A percentile compares a stretch with the other conserved stretches of the same genome.
These are phyloP conservation scores for Comarum palustre DNA, from an alignment of 306 rosid genomes.

Conservation along the genomic window DNA sequence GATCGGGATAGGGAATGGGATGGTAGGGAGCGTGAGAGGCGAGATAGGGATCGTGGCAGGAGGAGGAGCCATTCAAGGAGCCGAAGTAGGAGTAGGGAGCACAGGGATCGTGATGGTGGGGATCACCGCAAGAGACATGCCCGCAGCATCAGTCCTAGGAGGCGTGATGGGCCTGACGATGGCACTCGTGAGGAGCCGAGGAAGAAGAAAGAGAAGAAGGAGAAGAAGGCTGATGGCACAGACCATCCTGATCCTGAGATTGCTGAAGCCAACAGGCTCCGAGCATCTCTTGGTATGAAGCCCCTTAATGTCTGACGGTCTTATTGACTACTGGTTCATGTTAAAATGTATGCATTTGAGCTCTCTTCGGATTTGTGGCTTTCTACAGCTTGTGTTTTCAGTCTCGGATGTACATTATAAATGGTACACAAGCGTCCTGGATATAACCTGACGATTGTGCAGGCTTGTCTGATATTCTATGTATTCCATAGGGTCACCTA, in stretches of 20 bases:
- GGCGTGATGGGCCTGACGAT: constrained; percentile 63
- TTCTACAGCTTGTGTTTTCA: neutral
- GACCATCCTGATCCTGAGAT: constrained; percentile 86
- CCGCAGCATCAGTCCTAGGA: constrained; percentile 67
- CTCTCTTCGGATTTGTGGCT: neutral
- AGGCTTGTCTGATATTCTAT: neutral
- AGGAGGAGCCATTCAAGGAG: constrained; percentile 85
- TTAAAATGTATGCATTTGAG: neutral
- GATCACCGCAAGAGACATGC: constrained; percentile 74
- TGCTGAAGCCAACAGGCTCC: constrained; percentile 71
- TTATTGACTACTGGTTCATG: neutral
- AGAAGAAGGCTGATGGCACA: constrained; percentile 69
- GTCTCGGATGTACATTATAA: neutral
- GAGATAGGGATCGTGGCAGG: constrained; percentile 90
- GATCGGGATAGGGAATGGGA: constrained; percentile 54
- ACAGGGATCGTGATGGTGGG: constrained; percentile 62
- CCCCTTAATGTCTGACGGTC: constrained; percentile 43
- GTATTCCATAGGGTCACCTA: no score
- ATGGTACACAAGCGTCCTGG: neutral
- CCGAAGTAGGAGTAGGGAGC: constrained; percentile 83
- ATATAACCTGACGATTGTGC: neutral
- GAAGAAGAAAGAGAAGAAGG: constrained; percentile 68
- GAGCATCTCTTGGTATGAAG: constrained; percentile 85
- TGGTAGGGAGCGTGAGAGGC: constrained; percentile 88
- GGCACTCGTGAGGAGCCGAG: constrained; percentile 57